Percentiles rank a stretch among this genome's conserved stretches.
phyloP scores from a whole-genome alignment of 768 basidiomycete genomes.

The Phylloporus sp. region DNA sequence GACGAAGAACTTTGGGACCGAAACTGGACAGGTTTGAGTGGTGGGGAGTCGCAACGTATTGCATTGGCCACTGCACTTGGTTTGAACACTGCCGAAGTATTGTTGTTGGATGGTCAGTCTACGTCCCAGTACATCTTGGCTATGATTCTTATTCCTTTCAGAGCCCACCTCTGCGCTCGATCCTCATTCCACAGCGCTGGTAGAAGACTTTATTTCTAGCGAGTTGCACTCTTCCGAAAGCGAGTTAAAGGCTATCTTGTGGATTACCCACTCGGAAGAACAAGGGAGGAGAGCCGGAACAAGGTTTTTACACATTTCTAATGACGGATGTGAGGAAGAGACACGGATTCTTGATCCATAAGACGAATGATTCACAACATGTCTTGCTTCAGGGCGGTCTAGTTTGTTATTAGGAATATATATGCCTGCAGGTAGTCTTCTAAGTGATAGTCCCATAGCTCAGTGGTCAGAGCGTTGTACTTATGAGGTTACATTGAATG shows the following conservation, averaged over 20 bases:
- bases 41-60: constrained; percentile 85
- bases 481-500: constrained; percentile 51
- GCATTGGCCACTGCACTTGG: constrained; percentile 71
- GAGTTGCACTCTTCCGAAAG: constrained; percentile 46
- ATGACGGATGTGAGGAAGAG: constrained; percentile 43
- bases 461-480: constrained; percentile 61
- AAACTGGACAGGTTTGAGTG: constrained; percentile 75
- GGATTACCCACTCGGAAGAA: constrained; percentile 86
- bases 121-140: neutral
- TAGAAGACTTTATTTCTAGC: constrained; percentile 57
- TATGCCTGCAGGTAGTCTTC: accelerated
- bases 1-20: constrained; percentile 69
- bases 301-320: constrained; percentile 50
- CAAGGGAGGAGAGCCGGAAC: constrained; percentile 74
- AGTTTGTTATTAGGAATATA: neutral
- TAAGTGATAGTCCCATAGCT: constrained; percentile 45
- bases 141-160: constrained; percentile 27
- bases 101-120: constrained; percentile 71
- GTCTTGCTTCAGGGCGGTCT: no score
- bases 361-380: neutral
- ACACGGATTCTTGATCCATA: constrained; percentile 25
- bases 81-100: constrained; percentile 67
- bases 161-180: constrained; percentile 92
- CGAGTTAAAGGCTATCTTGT: constrained; percentile 66
- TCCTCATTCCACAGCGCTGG: constrained; percentile 52